Percentiles rank a stretch among this genome's conserved stretches.
Evolutionary conservation across 495 filamentous ascomycete species (phyloP).

Genomic region (Penicillium bovifimosum): DNA sequence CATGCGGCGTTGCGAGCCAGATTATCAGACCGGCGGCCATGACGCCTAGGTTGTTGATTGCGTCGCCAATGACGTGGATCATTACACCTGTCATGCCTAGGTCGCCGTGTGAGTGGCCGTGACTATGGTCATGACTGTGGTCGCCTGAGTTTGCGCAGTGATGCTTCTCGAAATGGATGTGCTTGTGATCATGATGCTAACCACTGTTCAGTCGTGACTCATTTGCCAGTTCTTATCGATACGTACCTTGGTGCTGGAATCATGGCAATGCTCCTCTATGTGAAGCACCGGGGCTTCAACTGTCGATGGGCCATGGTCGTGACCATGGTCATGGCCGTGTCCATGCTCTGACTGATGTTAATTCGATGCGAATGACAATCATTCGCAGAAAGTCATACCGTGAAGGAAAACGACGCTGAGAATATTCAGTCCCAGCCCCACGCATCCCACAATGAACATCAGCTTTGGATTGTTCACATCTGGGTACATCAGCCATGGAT

Average conservation of each 20-base stretch:
- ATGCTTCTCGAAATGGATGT: slow-evolving; percentile 8
- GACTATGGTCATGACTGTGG: slow-evolving; percentile 27
- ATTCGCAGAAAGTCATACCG: slow-evolving; percentile 34
- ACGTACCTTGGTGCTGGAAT: slow-evolving; percentile 17
- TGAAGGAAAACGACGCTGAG: slow-evolving; percentile 73
- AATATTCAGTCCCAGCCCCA: slow-evolving; percentile 74
- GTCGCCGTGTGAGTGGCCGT: slow-evolving; percentile 34
- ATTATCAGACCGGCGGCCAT: slow-evolving; percentile 43
- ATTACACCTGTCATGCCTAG: slow-evolving; percentile 46
- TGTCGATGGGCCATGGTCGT: slow-evolving; percentile 8
- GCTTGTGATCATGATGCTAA: slow-evolving; percentile 25
- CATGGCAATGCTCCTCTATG: slow-evolving; percentile 5
- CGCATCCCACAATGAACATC: slow-evolving; percentile 69
- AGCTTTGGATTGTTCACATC: slow-evolving; percentile 64
- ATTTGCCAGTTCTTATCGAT: too few relatives aligned
- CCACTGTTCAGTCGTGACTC: neutral
- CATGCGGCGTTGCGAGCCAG: slow-evolving; percentile 34
- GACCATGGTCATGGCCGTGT: slow-evolving; percentile 22
- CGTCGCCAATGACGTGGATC: slow-evolving; percentile 46
- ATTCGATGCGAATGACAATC: neutral
- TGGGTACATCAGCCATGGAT: slow-evolving; percentile 19
- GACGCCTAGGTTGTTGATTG: slow-evolving; percentile 46
- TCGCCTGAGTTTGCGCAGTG: slow-evolving; percentile 10
- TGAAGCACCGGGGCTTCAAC: slow-evolving; percentile 11
- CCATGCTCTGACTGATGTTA: slow-evolving; percentile 21